These are phyloP conservation scores for Punica granatum DNA, from an alignment of 345 rosid genomes.

Conservation along the genomic window DNA sequence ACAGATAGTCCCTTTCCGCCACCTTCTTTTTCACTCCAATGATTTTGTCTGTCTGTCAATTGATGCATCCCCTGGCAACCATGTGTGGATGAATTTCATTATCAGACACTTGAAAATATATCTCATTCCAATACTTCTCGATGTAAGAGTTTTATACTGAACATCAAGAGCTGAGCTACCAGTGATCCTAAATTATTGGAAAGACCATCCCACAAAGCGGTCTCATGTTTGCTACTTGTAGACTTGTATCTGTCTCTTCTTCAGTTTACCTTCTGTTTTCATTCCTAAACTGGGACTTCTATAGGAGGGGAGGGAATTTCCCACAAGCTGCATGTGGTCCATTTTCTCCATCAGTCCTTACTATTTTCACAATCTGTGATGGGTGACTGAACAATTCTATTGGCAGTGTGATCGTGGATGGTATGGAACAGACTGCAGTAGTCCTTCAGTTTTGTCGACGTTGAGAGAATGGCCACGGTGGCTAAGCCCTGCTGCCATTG, in stretches of 20 bases:
- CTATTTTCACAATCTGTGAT: background rate
- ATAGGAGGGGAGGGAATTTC: background rate
- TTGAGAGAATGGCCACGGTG: constrained; percentile 83
- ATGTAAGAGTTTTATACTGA: too few relatives aligned
- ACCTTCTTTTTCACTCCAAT: background rate
- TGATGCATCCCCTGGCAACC: background rate
- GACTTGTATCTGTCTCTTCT: background rate
- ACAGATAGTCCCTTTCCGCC: background rate
- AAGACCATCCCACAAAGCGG: too few relatives aligned
- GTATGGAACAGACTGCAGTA: constrained; percentile 88
- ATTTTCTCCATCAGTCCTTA: background rate
- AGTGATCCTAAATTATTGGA: too few relatives aligned
- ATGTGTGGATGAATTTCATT: background rate
- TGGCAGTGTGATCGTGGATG: constrained; percentile 80
- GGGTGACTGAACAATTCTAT: constrained; percentile 7
- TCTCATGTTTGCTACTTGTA: too few relatives aligned
- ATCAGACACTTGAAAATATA: background rate
- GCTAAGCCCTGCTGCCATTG: constrained; percentile 84
- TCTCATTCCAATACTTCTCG: background rate
- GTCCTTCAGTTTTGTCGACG: constrained; percentile 70
- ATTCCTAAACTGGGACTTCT: background rate
- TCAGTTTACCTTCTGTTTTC: background rate
- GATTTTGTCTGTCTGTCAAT: background rate
- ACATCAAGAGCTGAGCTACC: too few relatives aligned
- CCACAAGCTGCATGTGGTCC: background rate